Conservation (phyloP, 441 rosid genomes). For the Mallotus japonicus region DNA sequence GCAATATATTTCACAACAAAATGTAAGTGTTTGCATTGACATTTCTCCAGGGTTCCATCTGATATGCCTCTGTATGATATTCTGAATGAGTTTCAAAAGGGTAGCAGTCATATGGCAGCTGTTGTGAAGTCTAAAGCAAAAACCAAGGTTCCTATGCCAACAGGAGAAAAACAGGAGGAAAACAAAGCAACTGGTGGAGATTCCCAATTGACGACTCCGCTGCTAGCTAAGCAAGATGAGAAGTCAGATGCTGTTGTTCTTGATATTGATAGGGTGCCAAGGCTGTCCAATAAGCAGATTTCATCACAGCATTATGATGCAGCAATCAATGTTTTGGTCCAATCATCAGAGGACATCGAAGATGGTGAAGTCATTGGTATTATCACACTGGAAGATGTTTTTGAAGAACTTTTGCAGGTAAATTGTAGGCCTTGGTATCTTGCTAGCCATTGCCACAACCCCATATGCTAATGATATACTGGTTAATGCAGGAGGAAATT, state of each 20-base stretch:
- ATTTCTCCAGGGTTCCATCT: conserved; percentile 70
- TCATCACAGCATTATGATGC: conserved; percentile 36
- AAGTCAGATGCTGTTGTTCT: conserved; percentile 56
- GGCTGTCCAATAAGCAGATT: conserved; percentile 32
- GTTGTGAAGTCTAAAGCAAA: conserved; percentile 79
- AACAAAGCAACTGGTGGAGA: conserved; percentile 34
- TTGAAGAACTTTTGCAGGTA: conserved; percentile 91
- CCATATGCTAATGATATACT: conserved; percentile 9
- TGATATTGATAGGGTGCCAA: conserved; percentile 60
- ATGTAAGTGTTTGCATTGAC: background rate
- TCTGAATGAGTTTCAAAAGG: conserved; percentile 94
- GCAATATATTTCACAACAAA: background rate
- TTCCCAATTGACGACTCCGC: conserved; percentile 59
- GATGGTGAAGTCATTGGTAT: conserved; percentile 94
- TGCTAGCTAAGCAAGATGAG: conserved; percentile 52
- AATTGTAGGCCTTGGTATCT: conserved; percentile 3
- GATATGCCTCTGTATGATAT: conserved; percentile 95
- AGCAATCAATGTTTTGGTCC: conserved; percentile 40
- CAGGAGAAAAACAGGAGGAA: conserved; percentile 46
- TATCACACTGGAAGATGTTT: conserved; percentile 95
- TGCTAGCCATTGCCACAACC: background rate
- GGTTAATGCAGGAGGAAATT: conserved; percentile 77
- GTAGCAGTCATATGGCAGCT: conserved; percentile 99
- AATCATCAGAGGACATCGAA: conserved; percentile 65
- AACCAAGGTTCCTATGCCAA: conserved; percentile 41